Evolutionary conservation across 2,329 filamentous ascomycete species (phyloP), one percentile per base, ranked within the genome.

Genomic region (Aotearoamyces nothofagi): DNA sequence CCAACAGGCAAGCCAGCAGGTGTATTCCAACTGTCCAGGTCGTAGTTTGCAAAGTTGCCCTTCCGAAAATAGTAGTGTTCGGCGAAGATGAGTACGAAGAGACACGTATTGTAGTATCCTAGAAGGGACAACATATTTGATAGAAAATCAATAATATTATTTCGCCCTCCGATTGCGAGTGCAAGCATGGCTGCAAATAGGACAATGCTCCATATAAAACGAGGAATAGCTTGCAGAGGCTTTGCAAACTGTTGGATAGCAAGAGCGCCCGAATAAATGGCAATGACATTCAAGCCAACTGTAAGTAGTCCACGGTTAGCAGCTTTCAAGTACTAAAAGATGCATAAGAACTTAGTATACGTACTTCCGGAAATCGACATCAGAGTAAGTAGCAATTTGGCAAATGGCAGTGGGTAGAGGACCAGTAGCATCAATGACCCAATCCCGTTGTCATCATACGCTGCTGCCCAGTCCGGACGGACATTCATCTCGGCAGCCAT

Each of bases 71-170:
- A 26, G 35, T 57, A 61, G 43, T 66, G 61, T 40, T 66, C 62
- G 17, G 45, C 36, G 30, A 61, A 57, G 4, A 66, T 29, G 36
- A 66, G 59, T 20, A 58, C 52, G 24, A 60, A 58, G 41, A 61
- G 63, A 9, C 51, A 51, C 1, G 58, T 63, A 36, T 54, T 57
- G 58, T 59, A 65, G 43, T 65, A 66, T 5, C 60, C 60, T 4
- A 66, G 46, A 17, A 64, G 46, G 4, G 52, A 53, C 11, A 65
- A 40, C 42, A 66, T 62, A 36, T 63, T 56, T 36, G 61, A 43
- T 2, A 66, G 45, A 22, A 60, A 56, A 2, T 39, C 43, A 26
- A 57, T 49, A 6, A 66, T 52, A 33, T 60, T 38, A 29, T 62
- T 48, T 12, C 52, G 49, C 22, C 54, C 55, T n/a, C 47, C 53